These are phyloP conservation scores for Corynespora cassiicola DNA, from an alignment of 2,329 filamentous ascomycete species.

Conservation along the genomic window DNA sequence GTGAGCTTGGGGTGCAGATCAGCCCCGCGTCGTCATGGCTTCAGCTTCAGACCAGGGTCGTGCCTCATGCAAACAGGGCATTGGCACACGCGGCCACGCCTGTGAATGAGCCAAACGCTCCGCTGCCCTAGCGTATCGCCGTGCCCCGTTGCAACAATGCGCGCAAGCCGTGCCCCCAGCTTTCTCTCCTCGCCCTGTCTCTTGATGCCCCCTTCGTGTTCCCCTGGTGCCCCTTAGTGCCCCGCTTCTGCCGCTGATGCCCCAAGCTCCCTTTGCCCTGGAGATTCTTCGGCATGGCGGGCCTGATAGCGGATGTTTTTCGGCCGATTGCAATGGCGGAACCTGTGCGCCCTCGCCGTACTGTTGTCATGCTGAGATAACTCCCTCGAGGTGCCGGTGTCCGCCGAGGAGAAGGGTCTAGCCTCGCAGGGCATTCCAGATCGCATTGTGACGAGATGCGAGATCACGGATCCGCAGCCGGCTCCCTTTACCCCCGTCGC, in stretches of 20 bases:
- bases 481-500: conserved; percentile 1
- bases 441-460: conserved; percentile 1
- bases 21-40: conserved; percentile 26
- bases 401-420: conserved; percentile 7
- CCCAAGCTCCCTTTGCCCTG: no score
- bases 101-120: not conserved
- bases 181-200: conserved; percentile 1
- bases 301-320: no score
- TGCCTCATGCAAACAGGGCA: conserved; percentile 16
- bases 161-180: not conserved
- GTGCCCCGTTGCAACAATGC: conserved; percentile 1
- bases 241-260: conserved; percentile 10
- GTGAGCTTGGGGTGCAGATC: conserved; percentile 10
- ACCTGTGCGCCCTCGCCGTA: no score
- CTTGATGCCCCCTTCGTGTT: no score
- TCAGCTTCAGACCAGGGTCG: conserved; percentile 17
- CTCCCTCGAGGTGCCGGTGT: not conserved
- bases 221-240: conserved; percentile 15
- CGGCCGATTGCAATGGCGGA: no score
- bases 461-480: not conserved
- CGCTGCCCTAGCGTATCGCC: conserved; percentile 1
- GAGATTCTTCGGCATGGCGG: no score
- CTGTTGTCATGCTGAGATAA: no score
- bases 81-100: conserved; percentile 1
- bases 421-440: conserved; percentile 2